phyloP scores from a whole-genome alignment of 768 basidiomycete species.

The Lyophyllum decastes region DNA sequence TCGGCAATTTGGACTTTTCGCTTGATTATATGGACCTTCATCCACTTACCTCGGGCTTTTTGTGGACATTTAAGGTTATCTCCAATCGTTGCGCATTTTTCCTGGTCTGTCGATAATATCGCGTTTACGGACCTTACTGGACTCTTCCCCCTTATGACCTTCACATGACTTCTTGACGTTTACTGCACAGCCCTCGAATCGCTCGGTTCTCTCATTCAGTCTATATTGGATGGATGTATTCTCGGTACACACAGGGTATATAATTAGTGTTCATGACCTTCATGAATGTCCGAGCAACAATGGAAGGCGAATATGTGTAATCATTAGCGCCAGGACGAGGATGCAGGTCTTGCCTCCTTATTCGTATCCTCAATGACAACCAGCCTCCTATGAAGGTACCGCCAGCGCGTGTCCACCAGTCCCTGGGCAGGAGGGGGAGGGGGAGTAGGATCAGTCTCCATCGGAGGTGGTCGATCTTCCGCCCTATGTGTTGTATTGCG shows the following conservation, averaged over 20 bases:
- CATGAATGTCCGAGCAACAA: not conserved
- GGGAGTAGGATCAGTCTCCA: not conserved
- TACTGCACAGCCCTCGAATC: not conserved
- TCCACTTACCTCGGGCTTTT: not conserved
- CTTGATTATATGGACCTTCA: not conserved
- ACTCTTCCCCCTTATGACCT: not conserved
- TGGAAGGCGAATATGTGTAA: not conserved
- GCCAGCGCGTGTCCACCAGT: conserved; percentile 5
- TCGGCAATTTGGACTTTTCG: not conserved
- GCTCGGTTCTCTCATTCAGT: not conserved
- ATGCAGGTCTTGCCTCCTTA: not conserved
- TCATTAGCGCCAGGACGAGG: not conserved
- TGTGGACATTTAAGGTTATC: no score
- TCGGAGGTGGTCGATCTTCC: not conserved
- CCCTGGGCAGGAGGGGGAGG: not conserved
- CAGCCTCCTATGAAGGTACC: not conserved
- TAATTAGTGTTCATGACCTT: not conserved
- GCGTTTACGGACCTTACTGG: not conserved
- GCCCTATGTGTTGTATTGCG: not conserved
- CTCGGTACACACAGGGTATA: not conserved
- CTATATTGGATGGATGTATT: not conserved
- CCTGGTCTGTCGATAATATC: no score
- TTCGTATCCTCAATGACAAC: not conserved
- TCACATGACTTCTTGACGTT: not conserved
- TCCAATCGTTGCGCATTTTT: not conserved